Percentiles rank a stretch among this genome's conserved stretches.
phyloP scores from a whole-genome alignment of 192 early-diverging fungal species.

The Entomortierella chlamydospora region DNA sequence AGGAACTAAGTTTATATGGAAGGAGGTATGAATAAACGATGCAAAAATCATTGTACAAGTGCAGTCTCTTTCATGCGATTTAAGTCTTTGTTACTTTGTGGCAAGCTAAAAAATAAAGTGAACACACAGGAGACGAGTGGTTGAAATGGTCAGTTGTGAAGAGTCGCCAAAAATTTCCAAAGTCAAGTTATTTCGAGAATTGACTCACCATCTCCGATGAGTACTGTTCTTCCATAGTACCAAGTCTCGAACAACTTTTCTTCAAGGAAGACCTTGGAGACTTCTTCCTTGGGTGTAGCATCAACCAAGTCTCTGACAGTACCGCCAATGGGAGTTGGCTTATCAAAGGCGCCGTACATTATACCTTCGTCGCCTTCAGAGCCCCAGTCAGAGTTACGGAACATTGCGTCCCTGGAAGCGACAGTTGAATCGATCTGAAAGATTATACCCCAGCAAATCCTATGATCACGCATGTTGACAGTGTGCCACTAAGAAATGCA shows the following conservation, averaged over 20 bases:
- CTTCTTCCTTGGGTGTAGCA: neutral
- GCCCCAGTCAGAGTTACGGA: conserved; percentile 24
- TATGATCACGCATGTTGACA: conserved; percentile 4
- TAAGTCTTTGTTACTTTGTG: too few species aligned
- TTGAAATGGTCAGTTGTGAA: too few species aligned
- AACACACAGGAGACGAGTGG: too few species aligned
- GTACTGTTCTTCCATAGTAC: conserved; percentile 17
- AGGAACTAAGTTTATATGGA: conserved; percentile 4
- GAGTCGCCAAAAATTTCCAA: too few species aligned
- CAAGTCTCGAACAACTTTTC: conserved; percentile 25
- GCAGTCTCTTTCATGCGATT: too few species aligned
- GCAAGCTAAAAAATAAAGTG: too few species aligned
- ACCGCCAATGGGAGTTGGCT: neutral
- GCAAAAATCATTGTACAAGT: too few species aligned
- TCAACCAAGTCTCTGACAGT: conserved; percentile 16
- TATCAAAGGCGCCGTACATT: too few species aligned
- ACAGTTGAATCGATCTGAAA: conserved; percentile 6
- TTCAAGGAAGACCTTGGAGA: conserved; percentile 17
- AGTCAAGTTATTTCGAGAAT: neutral
- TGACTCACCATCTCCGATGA: conserved; percentile 28
- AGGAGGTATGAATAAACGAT: too few species aligned
- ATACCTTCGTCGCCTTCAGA: conserved; percentile 9
- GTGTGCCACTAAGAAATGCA: conserved; percentile 18
- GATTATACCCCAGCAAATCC: conserved; percentile 8
- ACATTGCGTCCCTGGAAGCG: neutral